Base-by-base conservation (phyloP, 202 grass and related monocot genomes). In the Setaria italica region DNA sequence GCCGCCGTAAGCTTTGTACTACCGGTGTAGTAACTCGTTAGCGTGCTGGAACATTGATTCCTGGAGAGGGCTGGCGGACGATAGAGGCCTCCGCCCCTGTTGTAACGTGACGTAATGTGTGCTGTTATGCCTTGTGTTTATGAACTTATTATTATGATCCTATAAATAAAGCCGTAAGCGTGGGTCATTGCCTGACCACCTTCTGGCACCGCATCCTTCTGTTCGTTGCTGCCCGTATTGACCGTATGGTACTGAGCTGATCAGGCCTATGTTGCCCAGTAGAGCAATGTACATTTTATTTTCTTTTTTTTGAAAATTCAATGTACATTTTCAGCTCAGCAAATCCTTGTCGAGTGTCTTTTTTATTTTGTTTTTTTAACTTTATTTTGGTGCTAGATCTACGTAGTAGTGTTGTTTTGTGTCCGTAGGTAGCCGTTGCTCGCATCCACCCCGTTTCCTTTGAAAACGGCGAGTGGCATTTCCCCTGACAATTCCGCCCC, bases 1-100 rank as follows among this genome's bases (percentile, higher is more conserved):
- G n/a, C 35, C n/a, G 2, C 33, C 19, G 20, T 41, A 15, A 59
- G 73, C 35, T 5, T 20, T 81, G 60, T 68, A 50, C 49, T 15
- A 67, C 11, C 65, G 35, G 35, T 87, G 77, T 82, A 90, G 77
- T 82, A 90, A 90, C 41, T 73, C 43, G 35, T 59, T 82, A 86
- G 83, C 55, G 70, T 81, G 87, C 15, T 37, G 20, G 10, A 8
- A 86, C 84, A 83, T 86, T 86, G 76, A 86, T 82, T 55, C 56
- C 37, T 17, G 72, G 59, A 80, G 69, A 67, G 68, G 82, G 80
- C 17, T 47, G 73, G 58, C 41, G 55, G 62, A 42, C 53, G 53
- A 7, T 48, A 21, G 59, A 72, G 29, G 57, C 71, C 37, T 67
- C 35, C 64, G 19, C 3, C 54, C n/a, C 32, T 83, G 79, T 41